A percentile compares a stretch with the other conserved stretches of the same genome.
These are phyloP conservation scores for Epichloe glyceriae DNA, from an alignment of 2,329 filamentous ascomycete species.

Conservation along the genomic window DNA sequence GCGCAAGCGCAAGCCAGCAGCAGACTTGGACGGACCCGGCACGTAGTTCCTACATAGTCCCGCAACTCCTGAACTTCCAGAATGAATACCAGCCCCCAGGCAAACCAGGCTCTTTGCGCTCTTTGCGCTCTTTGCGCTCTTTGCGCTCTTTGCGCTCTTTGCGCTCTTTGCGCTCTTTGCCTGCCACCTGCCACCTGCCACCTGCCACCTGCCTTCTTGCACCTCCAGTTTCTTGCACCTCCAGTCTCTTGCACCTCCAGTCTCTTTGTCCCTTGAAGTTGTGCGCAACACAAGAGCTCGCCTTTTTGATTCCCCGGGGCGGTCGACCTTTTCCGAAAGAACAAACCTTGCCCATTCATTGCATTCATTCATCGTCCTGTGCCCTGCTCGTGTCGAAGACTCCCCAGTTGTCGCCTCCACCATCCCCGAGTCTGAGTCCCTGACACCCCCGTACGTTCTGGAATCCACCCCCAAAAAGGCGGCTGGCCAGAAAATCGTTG, in stretches of 20 bases:
- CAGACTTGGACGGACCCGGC: too few relatives aligned
- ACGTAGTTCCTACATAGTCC: too few relatives aligned
- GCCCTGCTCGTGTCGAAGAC: not conserved
- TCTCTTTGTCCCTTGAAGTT: not conserved
- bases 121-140: too few relatives aligned
- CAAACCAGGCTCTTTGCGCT: not conserved
- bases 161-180: not conserved
- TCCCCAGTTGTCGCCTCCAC: not conserved
- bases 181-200: not conserved
- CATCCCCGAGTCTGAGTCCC: too few relatives aligned
- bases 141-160: too few relatives aligned
- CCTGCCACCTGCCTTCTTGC: not conserved
- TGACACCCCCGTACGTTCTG: conserved; percentile 3
- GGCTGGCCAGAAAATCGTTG: conserved; percentile 21
- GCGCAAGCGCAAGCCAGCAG: too few relatives aligned
- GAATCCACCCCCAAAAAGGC: conserved; percentile 17
- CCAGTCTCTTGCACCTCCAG: not conserved
- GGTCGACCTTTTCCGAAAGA: too few relatives aligned
- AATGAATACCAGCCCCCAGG: not conserved
- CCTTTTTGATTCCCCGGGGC: not conserved
- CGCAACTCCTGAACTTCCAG: not conserved
- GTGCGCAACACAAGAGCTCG: not conserved
- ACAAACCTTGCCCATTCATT: too few relatives aligned
- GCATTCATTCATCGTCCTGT: not conserved
- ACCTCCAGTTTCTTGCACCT: not conserved